phyloP scores from a whole-genome alignment of 345 rosid genomes.

The Brassica juncea region DNA sequence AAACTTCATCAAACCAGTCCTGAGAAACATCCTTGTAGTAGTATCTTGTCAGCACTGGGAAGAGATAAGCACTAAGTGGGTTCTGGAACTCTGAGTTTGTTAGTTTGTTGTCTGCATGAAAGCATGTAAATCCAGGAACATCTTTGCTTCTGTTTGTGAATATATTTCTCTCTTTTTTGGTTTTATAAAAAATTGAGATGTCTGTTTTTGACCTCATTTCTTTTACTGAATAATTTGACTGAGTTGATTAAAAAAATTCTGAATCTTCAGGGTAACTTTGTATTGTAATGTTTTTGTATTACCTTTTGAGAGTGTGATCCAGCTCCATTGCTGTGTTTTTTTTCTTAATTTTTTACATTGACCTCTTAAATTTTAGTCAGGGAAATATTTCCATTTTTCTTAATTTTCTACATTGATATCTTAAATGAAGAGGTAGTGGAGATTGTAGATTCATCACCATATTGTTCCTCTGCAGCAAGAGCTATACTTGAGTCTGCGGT shows the following conservation, averaged over 20 bases:
- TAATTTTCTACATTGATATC: no score
- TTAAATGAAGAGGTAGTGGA: no score
- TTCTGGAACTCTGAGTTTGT: slow-evolving; percentile 23
- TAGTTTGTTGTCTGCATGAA: slow-evolving; percentile 22
- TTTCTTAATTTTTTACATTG: no score
- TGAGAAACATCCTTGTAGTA: no score
- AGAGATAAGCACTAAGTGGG: slow-evolving; percentile 18
- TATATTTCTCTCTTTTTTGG: neutral
- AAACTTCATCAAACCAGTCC: slow-evolving; percentile 65
- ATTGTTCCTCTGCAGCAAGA: no score
- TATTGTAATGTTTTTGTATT: neutral
- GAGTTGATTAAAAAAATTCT: neutral
- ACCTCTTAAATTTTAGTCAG: no score
- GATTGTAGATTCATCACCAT: no score
- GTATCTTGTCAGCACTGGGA: slow-evolving; percentile 17
- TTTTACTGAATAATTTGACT: slow-evolving; percentile 15
- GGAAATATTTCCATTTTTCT: no score
- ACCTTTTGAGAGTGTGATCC: no score
- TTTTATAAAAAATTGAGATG: slow-evolving; percentile 26
- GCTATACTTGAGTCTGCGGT: no score
- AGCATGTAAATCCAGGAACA: slow-evolving; percentile 35
- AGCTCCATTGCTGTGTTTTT: no score
- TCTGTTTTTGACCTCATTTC: slow-evolving; percentile 25
- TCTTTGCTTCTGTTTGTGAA: slow-evolving; percentile 30
- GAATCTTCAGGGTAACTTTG: neutral